phyloP scores from a whole-genome alignment of 1,139 yeast genomes.

The Sugiyamaella neomexicana region DNA sequence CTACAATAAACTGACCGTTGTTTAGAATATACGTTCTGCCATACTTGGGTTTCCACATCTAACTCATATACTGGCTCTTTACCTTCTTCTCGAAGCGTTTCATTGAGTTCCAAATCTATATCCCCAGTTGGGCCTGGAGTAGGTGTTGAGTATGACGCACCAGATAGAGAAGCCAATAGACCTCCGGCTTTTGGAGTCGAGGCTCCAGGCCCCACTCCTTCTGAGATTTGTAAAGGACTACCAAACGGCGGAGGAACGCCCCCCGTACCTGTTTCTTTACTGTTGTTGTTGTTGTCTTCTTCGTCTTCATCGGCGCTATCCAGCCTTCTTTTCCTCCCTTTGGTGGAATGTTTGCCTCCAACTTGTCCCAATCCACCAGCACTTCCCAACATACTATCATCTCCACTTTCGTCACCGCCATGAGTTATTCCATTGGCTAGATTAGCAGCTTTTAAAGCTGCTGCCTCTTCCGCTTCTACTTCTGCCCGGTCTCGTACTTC shows the following conservation, averaged over 20 bases:
- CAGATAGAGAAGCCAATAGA: constrained; percentile 23
- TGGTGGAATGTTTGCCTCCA: constrained; percentile 30
- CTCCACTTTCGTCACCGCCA: constrained; percentile 4
- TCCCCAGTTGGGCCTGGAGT: constrained; percentile 24
- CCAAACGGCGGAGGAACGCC: constrained; percentile 23
- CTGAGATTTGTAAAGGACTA: constrained; percentile 18
- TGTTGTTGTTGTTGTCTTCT: neutral
- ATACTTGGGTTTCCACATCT: constrained; percentile 69
- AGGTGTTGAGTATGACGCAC: constrained; percentile 19
- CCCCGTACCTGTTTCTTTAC: constrained; percentile 19
- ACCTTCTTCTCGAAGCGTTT: constrained; percentile 27
- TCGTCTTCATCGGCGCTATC: constrained; percentile 34
- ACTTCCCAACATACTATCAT: constrained; percentile 23
- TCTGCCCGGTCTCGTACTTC: constrained; percentile 77
- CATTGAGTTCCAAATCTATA: constrained; percentile 24
- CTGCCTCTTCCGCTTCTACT: constrained; percentile 78
- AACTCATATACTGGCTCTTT: constrained; percentile 56
- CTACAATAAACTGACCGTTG: constrained; percentile 75
- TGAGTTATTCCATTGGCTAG: constrained; percentile 5
- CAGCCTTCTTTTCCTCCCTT: constrained; percentile 34
- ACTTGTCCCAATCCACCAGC: constrained; percentile 22
- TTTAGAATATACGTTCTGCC: constrained; percentile 80
- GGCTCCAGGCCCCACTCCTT: constrained; percentile 15
- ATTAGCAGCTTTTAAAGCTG: constrained; percentile 32
- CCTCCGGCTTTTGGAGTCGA: constrained; percentile 23